These are phyloP conservation scores for Fusarium begoniae DNA, from an alignment of 2,329 filamentous ascomycete genomes.

Conservation along the genomic window DNA sequence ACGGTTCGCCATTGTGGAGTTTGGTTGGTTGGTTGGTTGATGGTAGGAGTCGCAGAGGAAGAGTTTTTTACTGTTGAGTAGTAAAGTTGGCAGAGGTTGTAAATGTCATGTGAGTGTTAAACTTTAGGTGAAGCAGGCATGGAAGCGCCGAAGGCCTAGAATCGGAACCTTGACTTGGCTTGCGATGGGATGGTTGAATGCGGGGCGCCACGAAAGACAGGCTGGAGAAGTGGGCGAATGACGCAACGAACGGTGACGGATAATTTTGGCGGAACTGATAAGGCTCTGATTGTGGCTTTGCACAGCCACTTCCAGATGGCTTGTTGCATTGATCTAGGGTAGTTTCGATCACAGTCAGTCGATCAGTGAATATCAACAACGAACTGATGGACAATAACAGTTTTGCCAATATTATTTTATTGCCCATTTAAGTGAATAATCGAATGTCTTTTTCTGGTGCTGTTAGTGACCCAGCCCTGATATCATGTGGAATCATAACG, in stretches of 20 bases:
- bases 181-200: conserved; percentile 18
- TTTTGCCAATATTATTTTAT: neutral
- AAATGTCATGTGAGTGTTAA: conserved; percentile 40
- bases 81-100: conserved; percentile 2
- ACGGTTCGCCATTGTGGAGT: conserved; percentile 63
- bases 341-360: neutral
- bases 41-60: neutral
- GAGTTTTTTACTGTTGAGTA: neutral
- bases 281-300: neutral
- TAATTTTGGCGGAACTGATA: conserved; percentile 2
- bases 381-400: neutral
- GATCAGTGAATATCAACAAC: neutral
- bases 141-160: conserved; percentile 37
- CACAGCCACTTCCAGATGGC: conserved; percentile 12
- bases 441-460: too few relatives aligned
- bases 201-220: conserved; percentile 27
- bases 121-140: conserved; percentile 11
- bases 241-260: conserved; percentile 32
- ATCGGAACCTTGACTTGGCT: neutral
- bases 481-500: accelerated
- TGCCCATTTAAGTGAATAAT: too few relatives aligned
- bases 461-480: too few relatives aligned
- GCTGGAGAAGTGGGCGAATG: conserved; percentile 33
- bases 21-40: neutral
- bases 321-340: neutral